Conservation (phyloP, 495 filamentous ascomycete species). For the Gamarada debralockiae region DNA sequence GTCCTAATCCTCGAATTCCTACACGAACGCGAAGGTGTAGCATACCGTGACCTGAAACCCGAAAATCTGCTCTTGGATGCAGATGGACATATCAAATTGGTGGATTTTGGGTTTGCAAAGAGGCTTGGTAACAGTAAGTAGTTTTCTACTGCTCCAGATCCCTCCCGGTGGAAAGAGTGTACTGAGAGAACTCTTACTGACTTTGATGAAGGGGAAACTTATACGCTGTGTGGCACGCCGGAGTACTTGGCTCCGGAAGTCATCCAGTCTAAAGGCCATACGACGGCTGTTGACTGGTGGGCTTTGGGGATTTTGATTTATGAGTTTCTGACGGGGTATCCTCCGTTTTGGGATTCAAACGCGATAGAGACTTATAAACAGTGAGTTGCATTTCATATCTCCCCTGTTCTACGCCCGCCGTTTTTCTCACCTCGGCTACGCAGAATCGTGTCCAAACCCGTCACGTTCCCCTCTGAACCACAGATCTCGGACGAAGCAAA, state of each 20-base stretch:
- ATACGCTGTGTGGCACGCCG: slow-evolving; percentile 93
- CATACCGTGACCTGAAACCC: slow-evolving; percentile 93
- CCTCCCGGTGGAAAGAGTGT: not conserved
- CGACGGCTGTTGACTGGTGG: slow-evolving; percentile 99
- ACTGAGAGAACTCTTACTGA: not conserved
- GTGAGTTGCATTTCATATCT: slow-evolving; percentile 33
- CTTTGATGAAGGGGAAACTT: slow-evolving; percentile 66
- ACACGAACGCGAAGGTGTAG: slow-evolving; percentile 78
- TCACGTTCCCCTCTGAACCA: slow-evolving; percentile 61
- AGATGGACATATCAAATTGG: slow-evolving; percentile 90
- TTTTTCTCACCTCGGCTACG: too few relatives aligned
- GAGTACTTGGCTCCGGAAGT: slow-evolving; percentile 97
- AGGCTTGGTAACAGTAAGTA: slow-evolving; percentile 55
- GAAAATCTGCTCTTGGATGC: slow-evolving; percentile 93
- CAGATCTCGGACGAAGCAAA: slow-evolving; percentile 70
- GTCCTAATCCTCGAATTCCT: slow-evolving; percentile 88
- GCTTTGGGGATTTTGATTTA: slow-evolving; percentile 93
- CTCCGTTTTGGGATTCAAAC: slow-evolving; percentile 95
- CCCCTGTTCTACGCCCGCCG: not conserved
- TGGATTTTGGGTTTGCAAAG: slow-evolving; percentile 99
- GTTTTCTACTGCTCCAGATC: not conserved
- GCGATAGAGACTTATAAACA: slow-evolving; percentile 96
- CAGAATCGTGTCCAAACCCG: slow-evolving; percentile 71
- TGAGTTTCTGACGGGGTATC: slow-evolving; percentile 93
- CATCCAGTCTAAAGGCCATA: slow-evolving; percentile 92